Conservation (phyloP, 2,329 filamentous ascomycete species). For the Helminthosporium solani region DNA sequence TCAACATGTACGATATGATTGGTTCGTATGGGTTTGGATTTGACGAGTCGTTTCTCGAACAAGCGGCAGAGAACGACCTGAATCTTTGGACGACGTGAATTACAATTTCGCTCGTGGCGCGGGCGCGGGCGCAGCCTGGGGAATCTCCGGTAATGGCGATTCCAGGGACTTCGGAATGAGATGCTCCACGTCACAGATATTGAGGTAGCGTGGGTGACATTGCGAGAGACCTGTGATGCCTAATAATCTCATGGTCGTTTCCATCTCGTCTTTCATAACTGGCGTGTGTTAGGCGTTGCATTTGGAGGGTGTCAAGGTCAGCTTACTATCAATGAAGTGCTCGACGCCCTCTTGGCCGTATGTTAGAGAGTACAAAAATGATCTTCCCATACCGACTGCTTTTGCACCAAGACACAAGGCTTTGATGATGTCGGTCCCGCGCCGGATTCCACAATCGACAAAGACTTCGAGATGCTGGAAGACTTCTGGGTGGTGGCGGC, state of each 20-base stretch:
- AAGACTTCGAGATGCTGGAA: slow-evolving; percentile 62
- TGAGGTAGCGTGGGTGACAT: slow-evolving; percentile 59
- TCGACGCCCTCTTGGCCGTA: slow-evolving; percentile 59
- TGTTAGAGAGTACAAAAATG: slow-evolving; percentile 60
- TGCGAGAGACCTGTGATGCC: slow-evolving; percentile 60
- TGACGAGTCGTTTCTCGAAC: slow-evolving; percentile 34
- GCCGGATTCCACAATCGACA: slow-evolving; percentile 64
- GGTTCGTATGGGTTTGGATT: slow-evolving; percentile 36
- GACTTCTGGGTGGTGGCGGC: slow-evolving; percentile 60
- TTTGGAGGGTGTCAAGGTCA: no score
- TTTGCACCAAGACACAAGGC: slow-evolving; percentile 65
- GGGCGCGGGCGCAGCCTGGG: not conserved
- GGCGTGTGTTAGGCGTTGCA: not conserved
- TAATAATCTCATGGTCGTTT: slow-evolving; percentile 58
- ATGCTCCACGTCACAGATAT: slow-evolving; percentile 39
- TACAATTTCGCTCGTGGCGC: slow-evolving; percentile 1
- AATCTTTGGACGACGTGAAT: slow-evolving; percentile 26
- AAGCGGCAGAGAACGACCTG: slow-evolving; percentile 29
- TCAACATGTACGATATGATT: slow-evolving; percentile 33
- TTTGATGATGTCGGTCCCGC: slow-evolving; percentile 68
- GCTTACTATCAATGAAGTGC: slow-evolving; percentile 24
- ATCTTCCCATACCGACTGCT: slow-evolving; percentile 62
- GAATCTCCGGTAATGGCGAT: slow-evolving; percentile 11
- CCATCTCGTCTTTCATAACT: slow-evolving; percentile 21
- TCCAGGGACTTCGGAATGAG: slow-evolving; percentile 12